These are phyloP conservation scores for Curvularia verruculosa DNA, from an alignment of 2,329 filamentous ascomycete genomes.

Conservation along the genomic window DNA sequence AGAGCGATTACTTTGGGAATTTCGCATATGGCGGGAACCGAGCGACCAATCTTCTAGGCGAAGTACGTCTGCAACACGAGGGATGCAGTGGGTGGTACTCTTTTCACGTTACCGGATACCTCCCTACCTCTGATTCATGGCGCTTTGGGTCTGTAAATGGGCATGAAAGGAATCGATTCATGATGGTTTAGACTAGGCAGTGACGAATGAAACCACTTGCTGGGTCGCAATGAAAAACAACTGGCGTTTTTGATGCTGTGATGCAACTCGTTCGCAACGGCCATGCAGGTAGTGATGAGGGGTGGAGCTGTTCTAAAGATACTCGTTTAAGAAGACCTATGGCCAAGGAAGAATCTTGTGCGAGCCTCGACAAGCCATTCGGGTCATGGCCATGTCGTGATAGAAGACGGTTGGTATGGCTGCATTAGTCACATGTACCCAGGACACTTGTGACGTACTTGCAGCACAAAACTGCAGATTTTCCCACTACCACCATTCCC, in stretches of 20 bases:
- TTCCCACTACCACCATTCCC: neutral
- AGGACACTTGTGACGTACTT: conserved; percentile 3
- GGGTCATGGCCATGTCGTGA: too few relatives aligned
- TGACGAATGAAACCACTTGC: conserved; percentile 45
- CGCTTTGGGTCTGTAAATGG: conserved; percentile 47
- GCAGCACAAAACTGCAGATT: neutral
- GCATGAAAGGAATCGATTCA: conserved; percentile 30
- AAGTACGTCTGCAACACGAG: conserved; percentile 32
- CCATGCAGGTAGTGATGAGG: neutral
- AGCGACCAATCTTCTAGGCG: conserved; percentile 34
- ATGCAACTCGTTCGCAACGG: neutral
- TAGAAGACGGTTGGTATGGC: neutral
- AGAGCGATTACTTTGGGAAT: conserved; percentile 38
- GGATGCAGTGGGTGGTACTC: conserved; percentile 32
- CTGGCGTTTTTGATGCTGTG: conserved; percentile 10
- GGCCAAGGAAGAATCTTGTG: neutral
- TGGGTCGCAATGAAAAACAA: conserved; percentile 36
- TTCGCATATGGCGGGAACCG: conserved; percentile 36
- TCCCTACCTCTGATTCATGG: conserved; percentile 38
- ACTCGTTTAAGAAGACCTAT: neutral
- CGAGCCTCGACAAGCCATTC: neutral
- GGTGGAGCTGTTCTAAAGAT: neutral
- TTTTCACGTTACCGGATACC: conserved; percentile 34
- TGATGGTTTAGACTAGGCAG: conserved; percentile 48
- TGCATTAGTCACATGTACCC: neutral